Evolutionary conservation across 139 green algal genomes (phyloP).

Genomic region (Zygnema cylindricum): DNA sequence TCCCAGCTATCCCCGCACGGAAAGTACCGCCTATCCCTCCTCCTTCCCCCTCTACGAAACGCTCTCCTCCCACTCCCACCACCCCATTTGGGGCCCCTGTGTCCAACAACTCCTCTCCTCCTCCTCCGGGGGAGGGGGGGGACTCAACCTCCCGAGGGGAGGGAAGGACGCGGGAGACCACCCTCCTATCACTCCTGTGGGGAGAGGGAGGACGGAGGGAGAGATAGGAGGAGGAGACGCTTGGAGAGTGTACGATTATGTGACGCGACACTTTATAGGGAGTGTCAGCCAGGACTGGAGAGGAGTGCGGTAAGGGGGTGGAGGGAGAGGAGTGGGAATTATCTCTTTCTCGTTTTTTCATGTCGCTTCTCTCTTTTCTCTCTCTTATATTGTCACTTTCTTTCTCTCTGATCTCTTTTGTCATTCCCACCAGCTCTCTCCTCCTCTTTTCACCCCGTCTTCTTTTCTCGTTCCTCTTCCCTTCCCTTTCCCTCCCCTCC

Average conservation of each 20-base stretch:
- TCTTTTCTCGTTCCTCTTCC: too few species aligned
- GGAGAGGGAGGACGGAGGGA: slow-evolving; percentile 69
- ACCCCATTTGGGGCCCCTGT: slow-evolving; percentile 85
- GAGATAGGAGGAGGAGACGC: slow-evolving; percentile 80
- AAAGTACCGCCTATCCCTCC: slow-evolving; percentile 82
- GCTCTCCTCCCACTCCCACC: slow-evolving; percentile 68
- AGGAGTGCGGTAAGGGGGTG: background rate
- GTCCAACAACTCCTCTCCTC: slow-evolving; percentile 68
- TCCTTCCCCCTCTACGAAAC: slow-evolving; percentile 81
- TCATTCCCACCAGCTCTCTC: too few species aligned
- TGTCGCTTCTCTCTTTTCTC: background rate
- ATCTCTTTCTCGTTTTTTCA: too few species aligned
- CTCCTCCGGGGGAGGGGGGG: too few species aligned
- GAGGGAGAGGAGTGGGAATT: too few species aligned
- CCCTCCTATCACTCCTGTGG: slow-evolving; percentile 89
- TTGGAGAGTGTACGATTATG: slow-evolving; percentile 90
- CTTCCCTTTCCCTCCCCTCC: too few species aligned
- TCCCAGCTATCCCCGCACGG: slow-evolving; percentile 86
- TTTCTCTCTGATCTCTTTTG: too few species aligned
- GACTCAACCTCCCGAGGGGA: slow-evolving; percentile 31
- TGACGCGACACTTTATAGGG: slow-evolving; percentile 83
- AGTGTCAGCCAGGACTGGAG: slow-evolving; percentile 67
- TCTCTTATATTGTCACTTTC: background rate
- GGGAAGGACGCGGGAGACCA: slow-evolving; percentile 84
- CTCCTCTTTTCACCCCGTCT: too few species aligned